Evolutionary conservation across 2,329 filamentous ascomycete species (phyloP), one percentile per base, ranked within the genome.

Genomic region (Furcasterigmium sp.): DNA sequence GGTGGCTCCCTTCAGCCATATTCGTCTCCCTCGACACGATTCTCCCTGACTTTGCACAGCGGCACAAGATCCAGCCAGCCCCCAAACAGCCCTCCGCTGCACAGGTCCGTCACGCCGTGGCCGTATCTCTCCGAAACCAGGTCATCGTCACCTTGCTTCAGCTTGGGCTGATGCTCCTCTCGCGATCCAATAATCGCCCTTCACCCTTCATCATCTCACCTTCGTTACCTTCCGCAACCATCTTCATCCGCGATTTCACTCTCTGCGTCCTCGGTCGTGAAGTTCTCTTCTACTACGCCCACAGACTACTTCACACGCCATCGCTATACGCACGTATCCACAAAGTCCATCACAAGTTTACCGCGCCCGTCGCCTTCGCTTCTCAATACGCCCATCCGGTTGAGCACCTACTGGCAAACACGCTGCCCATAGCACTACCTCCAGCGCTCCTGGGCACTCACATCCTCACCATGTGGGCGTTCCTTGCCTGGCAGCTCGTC

Each of bases 341-440:
- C 61, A 79, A 79, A 50, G 61, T 61, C 18, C 77, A 81, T 51
- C 77, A 80, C 59, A 61, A 61, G 19, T 80, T 78, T 60, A 74
- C 68, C 0, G 73, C 76, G 2, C 76, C 76, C 0, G 68, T 81
- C 3, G 70, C 73, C 0, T 62, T 80, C 5, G 66, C 76, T 0
- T 73, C 76, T 2, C 72, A 80, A 50, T 80, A 76, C 49, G 74
- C 75, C 0, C 76, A 79, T 49, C 75, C 75, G 0, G 45, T 73
- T n/a, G 77, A 80, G 56, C 74, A 79, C 51, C 46, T 80, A 3
- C 44, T 76, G 10, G 72, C 75, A 14, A 79, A 79, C 48, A 63
- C 67, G 7, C 54, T 78, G 19, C 76, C 76, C 0, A 68, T 79
- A 3, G 63, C 62, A 2, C 54, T 78, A 25, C 75, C 75, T 8